Conservation (phyloP, 352 stramenopile genomes). For the Elongisporangium undulatum region DNA sequence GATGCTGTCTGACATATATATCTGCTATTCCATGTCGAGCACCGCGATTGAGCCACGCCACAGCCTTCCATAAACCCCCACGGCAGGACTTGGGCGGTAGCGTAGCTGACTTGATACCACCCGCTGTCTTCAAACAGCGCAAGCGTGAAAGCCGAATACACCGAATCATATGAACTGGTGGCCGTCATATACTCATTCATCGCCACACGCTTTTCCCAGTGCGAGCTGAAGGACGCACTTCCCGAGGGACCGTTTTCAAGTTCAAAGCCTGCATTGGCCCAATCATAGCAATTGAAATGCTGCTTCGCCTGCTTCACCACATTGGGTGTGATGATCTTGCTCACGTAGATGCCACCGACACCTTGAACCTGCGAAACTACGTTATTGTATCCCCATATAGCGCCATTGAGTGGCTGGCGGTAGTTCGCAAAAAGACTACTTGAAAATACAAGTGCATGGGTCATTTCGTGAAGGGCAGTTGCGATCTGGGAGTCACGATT, state of each 20-base stretch:
- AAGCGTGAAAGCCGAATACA: conserved; percentile 69
- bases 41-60: conserved; percentile 45
- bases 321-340: conserved; percentile 71
- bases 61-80: conserved; percentile 80
- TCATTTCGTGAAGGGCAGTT: conserved; percentile 80
- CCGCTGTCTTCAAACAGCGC: conserved; percentile 79
- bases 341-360: conserved; percentile 46
- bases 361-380: conserved; percentile 45
- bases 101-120: conserved; percentile 76
- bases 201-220: conserved; percentile 81
- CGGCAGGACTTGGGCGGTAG: conserved; percentile 43
- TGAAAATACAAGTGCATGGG: conserved; percentile 78
- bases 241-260: conserved; percentile 71
- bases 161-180: conserved; percentile 65
- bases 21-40: conserved; percentile 62
- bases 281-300: conserved; percentile 76
- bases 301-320: conserved; percentile 62
- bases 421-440: conserved; percentile 54
- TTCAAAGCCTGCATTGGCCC: conserved; percentile 52
- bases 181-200: conserved; percentile 87
- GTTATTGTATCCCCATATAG: conserved; percentile 57
- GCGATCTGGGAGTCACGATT: conserved; percentile 58
- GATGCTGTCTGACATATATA: conserved; percentile 52
- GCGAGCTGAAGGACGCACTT: conserved; percentile 54
- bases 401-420: conserved; percentile 53